Percentiles rank a stretch among this genome's conserved stretches.
Conservation (phyloP, 176 grass and related monocot genomes). For the Lolium multiflorum region DNA sequence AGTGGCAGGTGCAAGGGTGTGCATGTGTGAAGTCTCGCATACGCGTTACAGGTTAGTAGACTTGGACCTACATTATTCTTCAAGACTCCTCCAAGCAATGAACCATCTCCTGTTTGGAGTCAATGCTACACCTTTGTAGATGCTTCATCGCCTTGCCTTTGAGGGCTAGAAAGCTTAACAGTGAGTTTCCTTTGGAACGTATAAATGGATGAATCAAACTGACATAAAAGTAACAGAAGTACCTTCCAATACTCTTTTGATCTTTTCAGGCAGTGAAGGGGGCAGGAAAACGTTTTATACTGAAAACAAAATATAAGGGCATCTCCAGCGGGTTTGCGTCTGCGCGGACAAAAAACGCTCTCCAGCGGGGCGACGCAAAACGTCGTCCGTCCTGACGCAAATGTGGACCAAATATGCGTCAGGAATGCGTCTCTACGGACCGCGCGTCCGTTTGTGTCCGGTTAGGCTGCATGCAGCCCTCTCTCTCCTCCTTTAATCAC, state of each 20-base stretch:
- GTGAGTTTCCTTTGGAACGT: too few relatives aligned
- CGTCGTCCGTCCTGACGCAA: too few relatives aligned
- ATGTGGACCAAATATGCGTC: too few relatives aligned
- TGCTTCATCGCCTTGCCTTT: neutral
- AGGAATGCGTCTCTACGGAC: too few relatives aligned
- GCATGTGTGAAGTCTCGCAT: neutral
- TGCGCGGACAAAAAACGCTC: too few relatives aligned
- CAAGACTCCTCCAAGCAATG: neutral
- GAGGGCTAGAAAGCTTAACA: neutral
- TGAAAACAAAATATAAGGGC: neutral
- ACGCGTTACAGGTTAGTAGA: neutral
- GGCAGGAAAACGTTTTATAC: neutral
- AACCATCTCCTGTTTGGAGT: neutral
- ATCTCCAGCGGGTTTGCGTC: too few relatives aligned
- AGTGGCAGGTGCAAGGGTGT: neutral
- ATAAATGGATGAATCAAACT: neutral
- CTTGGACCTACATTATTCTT: neutral
- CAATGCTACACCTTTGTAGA: neutral
- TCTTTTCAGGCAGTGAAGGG: too few relatives aligned
- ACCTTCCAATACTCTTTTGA: too few relatives aligned
- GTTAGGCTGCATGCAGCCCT: too few relatives aligned
- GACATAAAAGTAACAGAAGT: neutral
- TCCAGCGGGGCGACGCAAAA: too few relatives aligned
- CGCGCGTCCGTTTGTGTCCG: too few relatives aligned
- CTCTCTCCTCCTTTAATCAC: too few relatives aligned